Evolutionary conservation across 2,329 filamentous ascomycete genomes (phyloP).

Genomic region (Keithomyces neogunnii): DNA sequence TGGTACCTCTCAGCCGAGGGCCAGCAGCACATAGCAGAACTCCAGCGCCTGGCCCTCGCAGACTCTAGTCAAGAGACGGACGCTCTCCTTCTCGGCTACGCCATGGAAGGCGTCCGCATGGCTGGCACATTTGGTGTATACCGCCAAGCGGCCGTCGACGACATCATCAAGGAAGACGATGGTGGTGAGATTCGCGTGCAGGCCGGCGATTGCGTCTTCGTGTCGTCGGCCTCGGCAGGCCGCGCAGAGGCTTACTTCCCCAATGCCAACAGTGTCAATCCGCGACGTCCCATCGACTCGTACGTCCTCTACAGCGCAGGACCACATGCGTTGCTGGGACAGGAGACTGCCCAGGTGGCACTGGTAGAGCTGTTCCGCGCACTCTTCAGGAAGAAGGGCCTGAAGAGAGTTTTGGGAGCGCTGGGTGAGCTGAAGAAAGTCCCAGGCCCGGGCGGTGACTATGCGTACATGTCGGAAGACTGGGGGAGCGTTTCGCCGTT

Average conservation of each 20-base stretch:
- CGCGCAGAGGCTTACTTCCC: slow-evolving; percentile 53
- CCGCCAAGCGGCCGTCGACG: slow-evolving; percentile 41
- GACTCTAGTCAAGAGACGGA: slow-evolving; percentile 50
- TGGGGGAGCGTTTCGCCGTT: slow-evolving; percentile 43
- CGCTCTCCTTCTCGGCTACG: slow-evolving; percentile 57
- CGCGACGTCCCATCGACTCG: slow-evolving; percentile 51
- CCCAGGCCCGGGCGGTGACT: slow-evolving; percentile 42
- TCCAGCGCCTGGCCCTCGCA: slow-evolving; percentile 50
- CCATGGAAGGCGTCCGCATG: slow-evolving; percentile 63
- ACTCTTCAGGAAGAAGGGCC: slow-evolving; percentile 50
- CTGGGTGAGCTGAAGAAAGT: slow-evolving; percentile 64
- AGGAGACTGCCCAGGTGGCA: slow-evolving; percentile 50
- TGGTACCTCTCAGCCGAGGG: slow-evolving; percentile 58
- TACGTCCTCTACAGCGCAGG: slow-evolving; percentile 60
- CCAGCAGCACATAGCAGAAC: slow-evolving; percentile 45
- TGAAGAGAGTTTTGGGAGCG: slow-evolving; percentile 52
- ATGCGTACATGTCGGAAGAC: slow-evolving; percentile 58
- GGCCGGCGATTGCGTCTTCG: slow-evolving; percentile 51
- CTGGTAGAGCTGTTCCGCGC: slow-evolving; percentile 61
- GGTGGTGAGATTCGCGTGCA: slow-evolving; percentile 41
- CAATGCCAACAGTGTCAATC: slow-evolving; percentile 49
- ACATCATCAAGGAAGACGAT: slow-evolving; percentile 43
- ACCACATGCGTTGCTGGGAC: slow-evolving; percentile 54
- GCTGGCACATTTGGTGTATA: slow-evolving; percentile 54
- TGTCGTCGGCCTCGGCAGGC: slow-evolving; percentile 50